Evolutionary conservation across 2,329 filamentous ascomycete genomes (phyloP), one percentile per base, ranked within the genome.

Genomic region (Aspergillus pseudoterreus): DNA sequence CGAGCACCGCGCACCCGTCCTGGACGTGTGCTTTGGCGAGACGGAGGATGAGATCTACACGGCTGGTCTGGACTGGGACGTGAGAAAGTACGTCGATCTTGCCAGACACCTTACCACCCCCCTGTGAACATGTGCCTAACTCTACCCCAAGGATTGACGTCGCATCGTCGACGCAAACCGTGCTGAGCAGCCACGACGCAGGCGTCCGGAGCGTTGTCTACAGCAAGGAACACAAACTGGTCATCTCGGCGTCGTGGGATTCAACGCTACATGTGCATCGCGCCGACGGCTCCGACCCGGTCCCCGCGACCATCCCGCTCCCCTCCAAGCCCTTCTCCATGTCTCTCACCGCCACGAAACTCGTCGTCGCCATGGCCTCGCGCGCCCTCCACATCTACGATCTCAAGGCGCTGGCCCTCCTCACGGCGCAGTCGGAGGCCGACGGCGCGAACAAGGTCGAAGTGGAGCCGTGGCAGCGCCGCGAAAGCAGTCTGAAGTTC

Each of bases 321-420:
- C 90, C 88, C 0, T 87, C 85, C 24, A 99, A 96, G 71, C 90
- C 91, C 1, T 95, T 96, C 71, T 92, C 92, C 11, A 78, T 97
- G 44, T 88, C 81, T 30, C 70, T 82, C n/a, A 82, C 91, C 33
- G 78, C 87, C 45, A 91, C 88, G 47, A 96, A 95, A 71, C 81
- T 96, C 8, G 90, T 99, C 39, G 90, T 99, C 52, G 92, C 92
- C 59, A 97, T 99, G 94, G 89, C 92, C 2, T 89, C 88, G 49
- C 88, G 94, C 50, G 83, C 92, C n/a, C 84, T 96, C 55, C 86
- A 94, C 76, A 96, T 99, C 70, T 97, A 96, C 80, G 90, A 96
- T 66, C 81, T 99, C 30, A 78, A 84, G 45, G 75, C 84, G 21
- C 81, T 96, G 36, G 73, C 77, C 21, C 65, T 79, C 1, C 75